Evolutionary conservation across 345 rosid species (phyloP), one percentile per base, ranked within the genome.

Genomic region (Clarkia xantiana): DNA sequence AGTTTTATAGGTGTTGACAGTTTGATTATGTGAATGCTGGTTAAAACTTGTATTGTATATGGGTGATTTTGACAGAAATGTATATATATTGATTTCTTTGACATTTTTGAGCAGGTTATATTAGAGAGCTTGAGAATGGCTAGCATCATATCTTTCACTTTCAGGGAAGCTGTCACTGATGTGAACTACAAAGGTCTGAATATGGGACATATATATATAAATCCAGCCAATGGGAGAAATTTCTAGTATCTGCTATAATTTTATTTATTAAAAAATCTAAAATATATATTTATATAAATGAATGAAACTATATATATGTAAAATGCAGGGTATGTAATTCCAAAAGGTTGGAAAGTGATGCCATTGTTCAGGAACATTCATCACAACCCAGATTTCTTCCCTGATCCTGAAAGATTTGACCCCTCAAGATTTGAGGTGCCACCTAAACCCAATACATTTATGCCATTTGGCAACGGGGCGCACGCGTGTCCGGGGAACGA

Each of bases 301-400:
- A n/a, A 19, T 13, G 9, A 47, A 11, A 38, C 15, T 14, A 19
- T 17, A 11, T 16, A 11, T 13, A 14, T 11, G n/a, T 29, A 17
- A 3, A 29, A 2, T 29, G 42, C 65, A 91, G 98, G 98, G 23
- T 78, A 76, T 62, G 67, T 75, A 51, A 91, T 91, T 59, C 98
- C 98, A 17, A 86, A 79, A 54, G 98, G 98, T 42, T 91, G 98
- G 98, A 91, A 91, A 67, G 98, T 91, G 65, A 74, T 91, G 94
- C 98, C 98, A 57, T 53, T 86, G 51, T 91, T 91, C 73, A 71
- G 98, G 79, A 86, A 81, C 66, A 91, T 86, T 62, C 98, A 91
- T 64, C 89, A 86, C 70, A 78, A 71, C 59, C 80, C 84, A n/a
- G 81, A 81, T 36, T 66, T 76, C 52, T 91, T 81, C 66, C 18